These are phyloP conservation scores for Lotmaria passim DNA, from an alignment of 208 protist species.

Conservation along the genomic window DNA sequence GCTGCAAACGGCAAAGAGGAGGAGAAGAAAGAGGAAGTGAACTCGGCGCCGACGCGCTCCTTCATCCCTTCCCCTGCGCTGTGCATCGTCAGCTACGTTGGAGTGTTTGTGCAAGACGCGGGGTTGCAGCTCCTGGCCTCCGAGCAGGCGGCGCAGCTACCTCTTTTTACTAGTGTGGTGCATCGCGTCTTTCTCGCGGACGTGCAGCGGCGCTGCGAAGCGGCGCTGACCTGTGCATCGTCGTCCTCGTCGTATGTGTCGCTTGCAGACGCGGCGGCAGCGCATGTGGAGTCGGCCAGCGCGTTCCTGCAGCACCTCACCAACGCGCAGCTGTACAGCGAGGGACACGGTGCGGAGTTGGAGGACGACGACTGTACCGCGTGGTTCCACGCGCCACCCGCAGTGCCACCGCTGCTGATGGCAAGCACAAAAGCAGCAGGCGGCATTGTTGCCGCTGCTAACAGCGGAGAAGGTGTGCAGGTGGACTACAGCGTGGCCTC, in stretches of 20 bases:
- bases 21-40: not conserved
- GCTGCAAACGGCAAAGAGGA: no score
- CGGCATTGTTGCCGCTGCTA: not conserved
- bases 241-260: not conserved
- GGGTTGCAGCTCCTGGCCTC: constrained; percentile 29
- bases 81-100: constrained; percentile 34
- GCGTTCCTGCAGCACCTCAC: constrained; percentile 8
- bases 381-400: constrained; percentile 6
- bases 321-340: constrained; percentile 21
- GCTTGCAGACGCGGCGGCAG: not conserved
- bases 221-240: not conserved
- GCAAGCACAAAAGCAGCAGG: not conserved
- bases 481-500: constrained; percentile 27
- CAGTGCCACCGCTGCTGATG: not conserved
- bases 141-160: constrained; percentile 25
- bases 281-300: constrained; percentile 19
- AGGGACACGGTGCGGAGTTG: constrained; percentile 7
- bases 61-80: constrained; percentile 18
- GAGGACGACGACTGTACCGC: constrained; percentile 27
- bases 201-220: not conserved
- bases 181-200: constrained; percentile 11
- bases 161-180: constrained; percentile 10
- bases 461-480: no score
- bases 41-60: not conserved
- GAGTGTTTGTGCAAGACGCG: constrained; percentile 23